phyloP scores from a whole-genome alignment of 345 rosid genomes.

The Balakata baccata region DNA sequence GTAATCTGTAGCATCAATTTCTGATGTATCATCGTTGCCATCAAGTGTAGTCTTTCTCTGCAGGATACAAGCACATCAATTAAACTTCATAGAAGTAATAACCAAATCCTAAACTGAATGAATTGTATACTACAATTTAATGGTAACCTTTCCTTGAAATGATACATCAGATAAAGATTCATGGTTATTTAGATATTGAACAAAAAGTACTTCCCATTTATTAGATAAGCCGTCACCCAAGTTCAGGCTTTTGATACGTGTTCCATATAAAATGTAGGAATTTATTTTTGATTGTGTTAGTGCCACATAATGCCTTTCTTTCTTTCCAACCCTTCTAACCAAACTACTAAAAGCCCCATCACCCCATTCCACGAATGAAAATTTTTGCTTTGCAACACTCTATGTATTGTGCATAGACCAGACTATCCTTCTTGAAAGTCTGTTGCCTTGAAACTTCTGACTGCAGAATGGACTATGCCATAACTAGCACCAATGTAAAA shows the following conservation, averaged over 20 bases:
- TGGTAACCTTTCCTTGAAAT: neutral
- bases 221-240: neutral
- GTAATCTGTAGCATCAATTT: constrained; percentile 33
- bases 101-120: neutral
- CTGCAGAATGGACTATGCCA: neutral
- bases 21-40: constrained; percentile 37
- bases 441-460: neutral
- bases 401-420: neutral
- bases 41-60: constrained; percentile 60
- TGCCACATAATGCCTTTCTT: neutral
- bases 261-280: neutral
- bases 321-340: neutral
- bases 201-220: neutral
- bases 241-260: neutral
- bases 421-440: neutral
- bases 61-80: constrained; percentile 20
- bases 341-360: neutral
- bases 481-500: neutral
- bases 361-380: no score
- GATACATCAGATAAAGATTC: neutral
- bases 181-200: neutral
- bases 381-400: neutral
- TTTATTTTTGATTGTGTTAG: neutral
- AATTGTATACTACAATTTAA: no score
- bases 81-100: neutral